Conservation (phyloP, 495 filamentous ascomycete species). For the Cryomyces minteri region DNA sequence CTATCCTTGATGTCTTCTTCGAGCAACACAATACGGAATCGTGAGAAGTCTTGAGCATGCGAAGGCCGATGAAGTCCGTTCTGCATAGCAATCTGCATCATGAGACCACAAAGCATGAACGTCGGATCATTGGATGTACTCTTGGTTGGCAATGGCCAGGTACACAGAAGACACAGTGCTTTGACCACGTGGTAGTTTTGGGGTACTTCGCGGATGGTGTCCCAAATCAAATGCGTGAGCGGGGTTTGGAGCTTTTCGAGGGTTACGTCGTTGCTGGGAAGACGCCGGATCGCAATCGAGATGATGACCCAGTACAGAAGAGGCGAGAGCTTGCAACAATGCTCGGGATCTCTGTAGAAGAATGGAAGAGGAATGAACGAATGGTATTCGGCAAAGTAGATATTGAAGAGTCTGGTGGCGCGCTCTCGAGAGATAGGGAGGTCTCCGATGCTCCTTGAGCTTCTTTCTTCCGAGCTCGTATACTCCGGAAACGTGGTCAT, state of each 20-base stretch:
- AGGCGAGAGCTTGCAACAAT: slow-evolving; percentile 53
- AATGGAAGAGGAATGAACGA: slow-evolving; percentile 73
- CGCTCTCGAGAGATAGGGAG: slow-evolving; percentile 56
- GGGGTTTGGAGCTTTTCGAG: slow-evolving; percentile 36
- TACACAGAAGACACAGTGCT: slow-evolving; percentile 73
- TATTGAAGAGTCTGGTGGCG: slow-evolving; percentile 54
- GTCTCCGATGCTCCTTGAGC: slow-evolving; percentile 14
- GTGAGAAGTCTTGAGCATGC: slow-evolving; percentile 78
- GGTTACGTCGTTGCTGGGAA: slow-evolving; percentile 33
- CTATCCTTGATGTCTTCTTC: slow-evolving; percentile 74
- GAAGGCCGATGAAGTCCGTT: slow-evolving; percentile 80
- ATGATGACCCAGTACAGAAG: slow-evolving; percentile 81
- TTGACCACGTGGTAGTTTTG: slow-evolving; percentile 85
- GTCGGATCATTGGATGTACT: slow-evolving; percentile 77
- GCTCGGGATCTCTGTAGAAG: slow-evolving; percentile 46
- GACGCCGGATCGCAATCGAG: slow-evolving; percentile 58
- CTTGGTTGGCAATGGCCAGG: slow-evolving; percentile 78
- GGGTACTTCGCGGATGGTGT: slow-evolving; percentile 61
- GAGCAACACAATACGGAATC: slow-evolving; percentile 63
- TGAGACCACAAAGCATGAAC: slow-evolving; percentile 74
- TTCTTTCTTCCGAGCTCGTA: too few species aligned
- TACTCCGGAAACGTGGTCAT: too few species aligned
- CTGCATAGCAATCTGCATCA: slow-evolving; percentile 87
- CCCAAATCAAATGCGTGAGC: slow-evolving; percentile 61
- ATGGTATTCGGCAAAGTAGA: slow-evolving; percentile 67